phyloP scores from a whole-genome alignment of 2,329 filamentous ascomycete species.

The Colletotrichum sp. region DNA sequence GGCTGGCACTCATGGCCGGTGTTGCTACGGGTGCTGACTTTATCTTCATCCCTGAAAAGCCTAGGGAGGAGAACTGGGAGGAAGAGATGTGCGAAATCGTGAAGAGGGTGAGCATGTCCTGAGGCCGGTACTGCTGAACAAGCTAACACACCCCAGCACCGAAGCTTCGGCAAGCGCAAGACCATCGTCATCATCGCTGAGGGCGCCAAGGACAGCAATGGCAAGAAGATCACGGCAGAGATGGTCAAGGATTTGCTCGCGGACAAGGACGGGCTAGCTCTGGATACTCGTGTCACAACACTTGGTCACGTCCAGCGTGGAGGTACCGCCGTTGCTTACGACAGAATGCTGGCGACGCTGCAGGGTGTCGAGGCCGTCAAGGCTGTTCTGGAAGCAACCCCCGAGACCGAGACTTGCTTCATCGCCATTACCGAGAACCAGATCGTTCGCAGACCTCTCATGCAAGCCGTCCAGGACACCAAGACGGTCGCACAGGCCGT shows the following conservation, averaged over 20 bases:
- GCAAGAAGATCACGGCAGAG: conserved; percentile 81
- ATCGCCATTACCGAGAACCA: conserved; percentile 99
- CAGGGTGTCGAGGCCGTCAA: conserved; percentile 95
- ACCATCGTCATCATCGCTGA: conserved; percentile 98
- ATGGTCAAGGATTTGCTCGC: conserved; percentile 91
- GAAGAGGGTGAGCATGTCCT: conserved; percentile 58
- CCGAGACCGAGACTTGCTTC: conserved; percentile 89
- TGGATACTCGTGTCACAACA: conserved; percentile 94
- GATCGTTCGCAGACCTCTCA: conserved; percentile 86
- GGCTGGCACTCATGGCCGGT: conserved; percentile 95
- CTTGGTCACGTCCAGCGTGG: conserved; percentile 97
- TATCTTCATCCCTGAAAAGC: conserved; percentile 95
- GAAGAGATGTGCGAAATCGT: conserved; percentile 85
- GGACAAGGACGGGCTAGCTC: conserved; percentile 72
- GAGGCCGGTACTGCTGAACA: neutral
- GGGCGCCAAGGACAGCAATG: conserved; percentile 83
- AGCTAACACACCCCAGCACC: conserved; percentile 63
- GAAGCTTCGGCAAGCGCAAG: conserved; percentile 88
- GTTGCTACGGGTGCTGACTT: conserved; percentile 96
- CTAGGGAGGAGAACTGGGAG: conserved; percentile 85
- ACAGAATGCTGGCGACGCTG: conserved; percentile 89
- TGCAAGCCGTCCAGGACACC: conserved; percentile 87
- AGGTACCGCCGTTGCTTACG: conserved; percentile 90
- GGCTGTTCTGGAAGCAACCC: conserved; percentile 86
- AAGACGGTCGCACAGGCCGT: conserved; percentile 85